These are phyloP conservation scores for Neurospora sp. DNA, from an alignment of 495 filamentous ascomycete genomes.

Conservation along the genomic window DNA sequence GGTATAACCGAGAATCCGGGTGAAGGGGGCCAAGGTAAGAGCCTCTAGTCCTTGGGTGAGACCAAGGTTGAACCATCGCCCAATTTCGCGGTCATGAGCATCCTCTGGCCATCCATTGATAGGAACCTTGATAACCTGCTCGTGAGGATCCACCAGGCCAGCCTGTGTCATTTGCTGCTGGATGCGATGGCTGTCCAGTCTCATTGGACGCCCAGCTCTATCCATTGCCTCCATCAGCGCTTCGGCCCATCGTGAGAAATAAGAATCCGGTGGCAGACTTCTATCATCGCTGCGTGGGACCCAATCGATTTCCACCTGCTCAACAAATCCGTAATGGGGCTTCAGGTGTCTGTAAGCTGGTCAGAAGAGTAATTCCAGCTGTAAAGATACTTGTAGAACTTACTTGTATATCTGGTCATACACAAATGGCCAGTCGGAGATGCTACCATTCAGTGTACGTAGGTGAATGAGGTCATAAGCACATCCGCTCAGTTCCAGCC, in stretches of 20 bases:
- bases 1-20: conserved; percentile 52
- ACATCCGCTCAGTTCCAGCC: conserved; percentile 56
- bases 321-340: conserved; percentile 65
- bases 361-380: conserved; percentile 4
- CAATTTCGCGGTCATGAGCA: conserved; percentile 56
- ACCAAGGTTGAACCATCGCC: conserved; percentile 78
- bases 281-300: conserved; percentile 68
- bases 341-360: conserved; percentile 53
- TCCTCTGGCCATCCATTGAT: conserved; percentile 72
- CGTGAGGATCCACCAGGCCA: conserved; percentile 77
- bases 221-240: conserved; percentile 62
- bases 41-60: conserved; percentile 63
- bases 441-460: conserved; percentile 70
- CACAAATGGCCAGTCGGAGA: conserved; percentile 64
- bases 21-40: conserved; percentile 65
- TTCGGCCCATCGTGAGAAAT: conserved; percentile 55
- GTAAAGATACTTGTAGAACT: conserved; percentile 10
- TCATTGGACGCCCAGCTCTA: conserved; percentile 52
- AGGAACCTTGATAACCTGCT: conserved; percentile 61
- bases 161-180: conserved; percentile 52
- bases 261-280: conserved; percentile 36
- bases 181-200: conserved; percentile 51
- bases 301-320: conserved; percentile 90
- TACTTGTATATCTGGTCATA: conserved; percentile 62
- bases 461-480: conserved; percentile 84